A percentile compares a stretch with the other conserved stretches of the same genome.
Evolutionary conservation across 352 stramenopile genomes (phyloP).

Genomic region (Blastocystis sp.): DNA sequence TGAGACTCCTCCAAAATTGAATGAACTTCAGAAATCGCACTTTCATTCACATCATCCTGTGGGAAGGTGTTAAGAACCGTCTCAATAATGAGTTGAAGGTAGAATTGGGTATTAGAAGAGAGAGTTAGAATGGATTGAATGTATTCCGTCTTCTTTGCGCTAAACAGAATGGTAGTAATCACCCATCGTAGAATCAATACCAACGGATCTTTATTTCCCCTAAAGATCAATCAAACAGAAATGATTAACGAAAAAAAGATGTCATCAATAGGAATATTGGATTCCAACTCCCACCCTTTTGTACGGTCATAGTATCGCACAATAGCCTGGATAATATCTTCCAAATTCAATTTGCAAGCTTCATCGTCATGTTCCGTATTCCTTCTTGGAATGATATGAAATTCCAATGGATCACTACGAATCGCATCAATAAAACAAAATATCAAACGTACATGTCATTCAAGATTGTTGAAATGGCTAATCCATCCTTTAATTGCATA

Average conservation of each 20-base stretch:
- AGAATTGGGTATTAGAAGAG: background rate
- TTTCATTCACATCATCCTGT: background rate
- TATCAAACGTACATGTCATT: slow-evolving; percentile 43
- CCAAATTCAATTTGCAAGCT: slow-evolving; percentile 2
- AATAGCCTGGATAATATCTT: slow-evolving; percentile 15
- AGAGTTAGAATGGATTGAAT: slow-evolving; percentile 36
- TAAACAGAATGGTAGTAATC: slow-evolving; percentile 55
- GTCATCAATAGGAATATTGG: slow-evolving; percentile 11
- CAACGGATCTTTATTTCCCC: background rate
- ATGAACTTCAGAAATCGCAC: slow-evolving; percentile 1
- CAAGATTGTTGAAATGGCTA: slow-evolving; percentile 22
- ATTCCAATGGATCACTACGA: background rate
- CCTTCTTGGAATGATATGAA: background rate
- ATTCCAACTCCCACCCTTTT: slow-evolving; percentile 26
- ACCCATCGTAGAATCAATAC: slow-evolving; percentile 45
- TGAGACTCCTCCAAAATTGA: slow-evolving; percentile 13
- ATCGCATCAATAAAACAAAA: background rate
- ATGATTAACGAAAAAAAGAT: slow-evolving; percentile 10
- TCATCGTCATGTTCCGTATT: background rate
- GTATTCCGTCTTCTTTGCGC: slow-evolving; percentile 4
- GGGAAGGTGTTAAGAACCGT: slow-evolving; percentile 36
- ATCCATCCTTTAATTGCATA: slow-evolving; percentile 25
- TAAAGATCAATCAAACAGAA: background rate
- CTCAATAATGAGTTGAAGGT: slow-evolving; percentile 47
- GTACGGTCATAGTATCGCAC: background rate